phyloP scores from a whole-genome alignment of 306 rosid genomes.

The Notholithocarpus densiflorus region DNA sequence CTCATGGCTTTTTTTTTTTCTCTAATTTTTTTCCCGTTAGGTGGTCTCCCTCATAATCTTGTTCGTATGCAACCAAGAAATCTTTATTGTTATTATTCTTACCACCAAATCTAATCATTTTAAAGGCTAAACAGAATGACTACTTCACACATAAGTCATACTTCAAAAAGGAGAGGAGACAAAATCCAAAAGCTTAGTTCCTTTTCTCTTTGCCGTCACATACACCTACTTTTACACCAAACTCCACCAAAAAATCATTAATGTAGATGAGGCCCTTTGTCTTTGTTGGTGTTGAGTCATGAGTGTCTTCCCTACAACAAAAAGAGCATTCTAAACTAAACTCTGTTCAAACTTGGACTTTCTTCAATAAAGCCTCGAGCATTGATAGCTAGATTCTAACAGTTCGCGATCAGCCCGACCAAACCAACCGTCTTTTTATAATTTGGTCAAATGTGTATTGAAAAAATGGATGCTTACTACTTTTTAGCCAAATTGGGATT shows the following conservation, averaged over 20 bases:
- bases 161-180: constrained; percentile 25
- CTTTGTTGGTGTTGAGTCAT: neutral
- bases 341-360: constrained; percentile 17
- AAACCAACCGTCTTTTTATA: constrained; percentile 42
- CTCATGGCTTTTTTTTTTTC: neutral
- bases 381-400: neutral
- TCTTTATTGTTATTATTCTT: neutral
- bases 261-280: constrained; percentile 6
- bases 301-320: constrained; percentile 14
- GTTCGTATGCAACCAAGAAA: neutral
- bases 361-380: neutral
- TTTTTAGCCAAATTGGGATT: constrained; percentile 25
- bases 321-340: neutral
- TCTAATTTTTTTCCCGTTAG: neutral
- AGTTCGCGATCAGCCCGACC: constrained; percentile 40
- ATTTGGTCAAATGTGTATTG: constrained; percentile 53
- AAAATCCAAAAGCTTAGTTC: constrained; percentile 16
- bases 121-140: neutral
- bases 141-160: constrained; percentile 15
- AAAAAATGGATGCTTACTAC: constrained; percentile 37
- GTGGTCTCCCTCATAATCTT: constrained; percentile 6
- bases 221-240: constrained; percentile 43
- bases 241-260: constrained; percentile 16
- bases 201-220: constrained; percentile 41
- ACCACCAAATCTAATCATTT: constrained; percentile 10